Conservation (phyloP, 345 rosid species). For the Camelina laxa region DNA sequence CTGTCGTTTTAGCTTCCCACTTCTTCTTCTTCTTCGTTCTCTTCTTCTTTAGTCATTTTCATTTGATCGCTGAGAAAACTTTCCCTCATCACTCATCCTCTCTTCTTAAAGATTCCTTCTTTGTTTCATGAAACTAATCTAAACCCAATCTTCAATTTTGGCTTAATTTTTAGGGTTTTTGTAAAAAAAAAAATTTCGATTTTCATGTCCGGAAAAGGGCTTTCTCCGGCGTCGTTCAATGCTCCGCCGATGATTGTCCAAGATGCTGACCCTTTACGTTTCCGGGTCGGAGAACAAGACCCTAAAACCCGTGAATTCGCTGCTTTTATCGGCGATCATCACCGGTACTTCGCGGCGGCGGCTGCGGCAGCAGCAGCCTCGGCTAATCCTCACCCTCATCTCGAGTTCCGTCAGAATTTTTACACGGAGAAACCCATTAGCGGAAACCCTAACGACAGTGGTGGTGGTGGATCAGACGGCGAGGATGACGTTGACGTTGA, state of each 20-base stretch:
- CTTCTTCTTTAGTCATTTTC: slow-evolving; percentile 29
- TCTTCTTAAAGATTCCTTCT: slow-evolving; percentile 19
- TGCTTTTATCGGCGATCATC: slow-evolving; percentile 42
- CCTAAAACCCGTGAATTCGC: slow-evolving; percentile 49
- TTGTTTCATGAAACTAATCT: neutral
- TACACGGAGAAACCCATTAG: slow-evolving; percentile 42
- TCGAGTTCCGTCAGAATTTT: slow-evolving; percentile 40
- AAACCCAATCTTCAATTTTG: neutral
- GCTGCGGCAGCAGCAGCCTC: slow-evolving; percentile 47
- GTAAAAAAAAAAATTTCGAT: neutral
- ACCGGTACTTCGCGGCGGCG: slow-evolving; percentile 45
- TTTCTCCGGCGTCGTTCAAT: slow-evolving; percentile 32
- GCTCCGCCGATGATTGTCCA: slow-evolving; percentile 40
- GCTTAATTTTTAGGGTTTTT: slow-evolving; percentile 4
- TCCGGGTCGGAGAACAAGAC: slow-evolving; percentile 43
- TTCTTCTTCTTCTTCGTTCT: slow-evolving; percentile 17
- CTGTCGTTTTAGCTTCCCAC: slow-evolving; percentile 25
- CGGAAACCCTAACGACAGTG: slow-evolving; percentile 40
- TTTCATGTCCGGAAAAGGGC: slow-evolving; percentile 42
- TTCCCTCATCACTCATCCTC: slow-evolving; percentile 3
- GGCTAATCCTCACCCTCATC: slow-evolving; percentile 37
- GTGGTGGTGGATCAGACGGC: slow-evolving; percentile 41
- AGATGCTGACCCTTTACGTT: slow-evolving; percentile 49
- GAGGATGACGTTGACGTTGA: slow-evolving; percentile 40
- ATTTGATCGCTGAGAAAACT: slow-evolving; percentile 5